Percentiles rank a stretch among this genome's conserved stretches.
Evolutionary conservation across 805 yeast genomes (phyloP).

Genomic region (Kodamaea lidongshanica): DNA sequence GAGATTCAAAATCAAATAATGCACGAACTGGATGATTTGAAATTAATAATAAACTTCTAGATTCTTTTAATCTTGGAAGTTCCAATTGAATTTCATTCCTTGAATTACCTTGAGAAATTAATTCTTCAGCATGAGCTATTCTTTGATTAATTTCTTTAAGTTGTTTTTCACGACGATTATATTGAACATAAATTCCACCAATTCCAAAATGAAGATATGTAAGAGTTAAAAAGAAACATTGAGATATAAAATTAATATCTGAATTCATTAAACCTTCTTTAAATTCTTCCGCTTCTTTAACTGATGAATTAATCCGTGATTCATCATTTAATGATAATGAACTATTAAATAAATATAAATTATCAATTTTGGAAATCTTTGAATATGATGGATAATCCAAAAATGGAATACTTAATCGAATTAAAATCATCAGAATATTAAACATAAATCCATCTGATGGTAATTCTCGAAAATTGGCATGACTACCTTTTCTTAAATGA

Average conservation of each 20-base stretch:
- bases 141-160: conserved; percentile 46
- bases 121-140: no score
- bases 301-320: conserved; percentile 73
- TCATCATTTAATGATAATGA: conserved; percentile 70
- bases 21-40: conserved; percentile 56
- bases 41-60: conserved; percentile 33
- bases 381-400: conserved; percentile 52
- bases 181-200: conserved; percentile 62
- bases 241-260: conserved; percentile 76
- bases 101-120: conserved; percentile 32
- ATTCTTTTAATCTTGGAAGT: conserved; percentile 41
- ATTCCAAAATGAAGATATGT: conserved; percentile 84
- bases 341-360: conserved; percentile 50
- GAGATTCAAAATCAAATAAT: conserved; percentile 48
- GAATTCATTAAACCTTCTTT: conserved; percentile 12
- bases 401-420: conserved; percentile 78
- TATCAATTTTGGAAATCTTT: conserved; percentile 73
- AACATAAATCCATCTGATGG: conserved; percentile 79
- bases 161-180: conserved; percentile 47
- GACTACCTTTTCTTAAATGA: conserved; percentile 83
- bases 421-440: conserved; percentile 62
- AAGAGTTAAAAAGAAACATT: conserved; percentile 74
- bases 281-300: conserved; percentile 60
- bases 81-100: conserved; percentile 28
- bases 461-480: conserved; percentile 58